These are phyloP conservation scores for Penicillium simplicissimum DNA, from an alignment of 495 filamentous ascomycete species.

Conservation along the genomic window DNA sequence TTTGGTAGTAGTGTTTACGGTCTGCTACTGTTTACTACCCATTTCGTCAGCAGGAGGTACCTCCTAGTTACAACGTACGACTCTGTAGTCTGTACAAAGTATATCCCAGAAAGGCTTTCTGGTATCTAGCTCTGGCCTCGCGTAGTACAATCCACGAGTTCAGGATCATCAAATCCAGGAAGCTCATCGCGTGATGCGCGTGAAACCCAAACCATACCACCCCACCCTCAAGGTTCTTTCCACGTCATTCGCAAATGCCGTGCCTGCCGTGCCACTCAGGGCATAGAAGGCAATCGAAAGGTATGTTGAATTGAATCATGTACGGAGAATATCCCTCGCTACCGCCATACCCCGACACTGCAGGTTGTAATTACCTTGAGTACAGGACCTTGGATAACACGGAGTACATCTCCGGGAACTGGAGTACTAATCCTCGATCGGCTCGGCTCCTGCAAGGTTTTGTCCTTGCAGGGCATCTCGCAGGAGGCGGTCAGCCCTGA, in stretches of 20 bases:
- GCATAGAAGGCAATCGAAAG: neutral
- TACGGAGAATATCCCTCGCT: neutral
- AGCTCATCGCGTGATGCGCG: constrained; percentile 21
- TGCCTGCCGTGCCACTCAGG: constrained; percentile 17
- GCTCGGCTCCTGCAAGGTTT: constrained; percentile 33
- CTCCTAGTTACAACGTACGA: neutral
- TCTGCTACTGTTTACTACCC: no score
- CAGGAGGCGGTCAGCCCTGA: constrained; percentile 38
- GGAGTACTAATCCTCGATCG: constrained; percentile 2
- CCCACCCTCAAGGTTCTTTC: neutral
- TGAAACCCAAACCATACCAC: constrained; percentile 10
- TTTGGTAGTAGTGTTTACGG: no score
- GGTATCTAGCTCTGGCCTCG: no score
- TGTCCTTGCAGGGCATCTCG: constrained; percentile 34
- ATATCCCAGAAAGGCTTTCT: no score
- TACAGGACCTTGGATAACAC: no score
- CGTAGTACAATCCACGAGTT: no score
- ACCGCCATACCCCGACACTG: neutral
- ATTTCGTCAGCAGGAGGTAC: neutral
- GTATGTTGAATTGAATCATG: neutral
- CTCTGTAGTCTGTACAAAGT: no score
- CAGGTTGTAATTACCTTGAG: neutral
- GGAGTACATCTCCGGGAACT: no score
- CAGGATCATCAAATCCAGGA: neutral
- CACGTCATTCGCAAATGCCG: neutral